Conservation (phyloP, 345 rosid species). For the Microthlaspi erraticum region DNA sequence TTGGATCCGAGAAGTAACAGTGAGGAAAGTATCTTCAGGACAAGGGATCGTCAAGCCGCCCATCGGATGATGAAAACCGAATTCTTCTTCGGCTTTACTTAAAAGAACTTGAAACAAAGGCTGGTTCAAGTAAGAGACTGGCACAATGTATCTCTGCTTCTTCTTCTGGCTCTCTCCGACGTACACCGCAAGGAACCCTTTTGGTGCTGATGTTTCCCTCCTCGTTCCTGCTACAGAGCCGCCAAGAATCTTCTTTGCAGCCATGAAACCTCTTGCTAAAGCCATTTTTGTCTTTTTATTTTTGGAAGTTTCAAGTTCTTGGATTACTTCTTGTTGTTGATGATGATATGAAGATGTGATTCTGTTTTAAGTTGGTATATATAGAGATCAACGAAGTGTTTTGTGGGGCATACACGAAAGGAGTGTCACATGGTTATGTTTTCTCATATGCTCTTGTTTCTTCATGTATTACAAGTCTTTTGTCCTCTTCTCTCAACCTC, state of each 20-base stretch:
- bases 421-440: slow-evolving; percentile 35
- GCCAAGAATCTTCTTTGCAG: slow-evolving; percentile 39
- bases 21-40: slow-evolving; percentile 47
- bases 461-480: slow-evolving; percentile 11
- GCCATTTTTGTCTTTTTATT: slow-evolving; percentile 13
- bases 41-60: slow-evolving; percentile 63
- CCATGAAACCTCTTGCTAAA: slow-evolving; percentile 26
- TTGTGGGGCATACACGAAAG: slow-evolving; percentile 23
- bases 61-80: slow-evolving; percentile 52
- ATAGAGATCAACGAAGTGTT: slow-evolving; percentile 2
- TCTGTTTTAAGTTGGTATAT: slow-evolving; percentile 6
- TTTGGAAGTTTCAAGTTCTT: neutral
- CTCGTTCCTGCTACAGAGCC: slow-evolving; percentile 40
- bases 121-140: slow-evolving; percentile 50
- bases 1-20: slow-evolving; percentile 44
- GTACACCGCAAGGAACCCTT: slow-evolving; percentile 54
- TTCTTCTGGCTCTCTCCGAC: slow-evolving; percentile 50
- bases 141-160: slow-evolving; percentile 54
- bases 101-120: slow-evolving; percentile 54
- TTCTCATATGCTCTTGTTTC: slow-evolving; percentile 34
- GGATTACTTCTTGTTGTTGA: slow-evolving; percentile 9
- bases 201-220: slow-evolving; percentile 38
- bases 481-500: slow-evolving; percentile 26
- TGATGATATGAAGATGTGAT: slow-evolving; percentile 24
- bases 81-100: slow-evolving; percentile 54